Percentiles rank a stretch among this genome's conserved stretches.
phyloP scores from a whole-genome alignment of 495 filamentous ascomycete genomes.

The Aspergillus incahuasiensis region DNA sequence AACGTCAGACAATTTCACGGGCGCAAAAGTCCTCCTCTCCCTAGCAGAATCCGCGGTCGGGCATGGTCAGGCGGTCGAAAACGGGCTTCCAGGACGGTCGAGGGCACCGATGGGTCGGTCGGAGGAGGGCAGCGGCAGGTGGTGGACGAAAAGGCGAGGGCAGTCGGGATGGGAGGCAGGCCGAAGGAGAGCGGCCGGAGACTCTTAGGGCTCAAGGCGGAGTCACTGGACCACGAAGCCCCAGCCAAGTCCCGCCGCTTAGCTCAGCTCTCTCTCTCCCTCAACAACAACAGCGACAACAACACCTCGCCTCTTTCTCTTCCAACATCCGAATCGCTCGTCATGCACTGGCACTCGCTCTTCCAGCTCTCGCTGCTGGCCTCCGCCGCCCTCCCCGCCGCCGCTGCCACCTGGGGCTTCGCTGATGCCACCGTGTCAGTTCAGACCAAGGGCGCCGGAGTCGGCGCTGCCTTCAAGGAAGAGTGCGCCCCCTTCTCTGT shows the following conservation, averaged over 20 bases:
- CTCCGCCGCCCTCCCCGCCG: slow-evolving; percentile 35
- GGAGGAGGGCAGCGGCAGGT: slow-evolving; percentile 2
- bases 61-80: slow-evolving; percentile 11
- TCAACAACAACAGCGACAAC: too few relatives aligned
- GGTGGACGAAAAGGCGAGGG: slow-evolving; percentile 1
- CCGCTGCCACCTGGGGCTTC: slow-evolving; percentile 78
- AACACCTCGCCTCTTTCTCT: slow-evolving; percentile 1
- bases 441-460: slow-evolving; percentile 62
- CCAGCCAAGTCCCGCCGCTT: slow-evolving; percentile 24
- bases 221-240: slow-evolving; percentile 32
- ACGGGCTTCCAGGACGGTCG: slow-evolving; percentile 11
- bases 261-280: slow-evolving; percentile 7
- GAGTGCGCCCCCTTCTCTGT: slow-evolving; percentile 44
- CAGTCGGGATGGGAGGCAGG: slow-evolving; percentile 20
- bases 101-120: neutral
- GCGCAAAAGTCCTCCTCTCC: slow-evolving; percentile 15
- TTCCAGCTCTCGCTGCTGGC: slow-evolving; percentile 39
- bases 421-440: slow-evolving; percentile 79
- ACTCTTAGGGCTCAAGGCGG: slow-evolving; percentile 32
- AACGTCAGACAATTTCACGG: slow-evolving; percentile 18
- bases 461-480: slow-evolving; percentile 62
- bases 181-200: slow-evolving; percentile 22
- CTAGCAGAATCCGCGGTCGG: slow-evolving; percentile 9
- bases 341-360: slow-evolving; percentile 42
- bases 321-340: neutral